Conservation (phyloP, 2,329 filamentous ascomycete species). For the Aspergillus fumigatus region DNA sequence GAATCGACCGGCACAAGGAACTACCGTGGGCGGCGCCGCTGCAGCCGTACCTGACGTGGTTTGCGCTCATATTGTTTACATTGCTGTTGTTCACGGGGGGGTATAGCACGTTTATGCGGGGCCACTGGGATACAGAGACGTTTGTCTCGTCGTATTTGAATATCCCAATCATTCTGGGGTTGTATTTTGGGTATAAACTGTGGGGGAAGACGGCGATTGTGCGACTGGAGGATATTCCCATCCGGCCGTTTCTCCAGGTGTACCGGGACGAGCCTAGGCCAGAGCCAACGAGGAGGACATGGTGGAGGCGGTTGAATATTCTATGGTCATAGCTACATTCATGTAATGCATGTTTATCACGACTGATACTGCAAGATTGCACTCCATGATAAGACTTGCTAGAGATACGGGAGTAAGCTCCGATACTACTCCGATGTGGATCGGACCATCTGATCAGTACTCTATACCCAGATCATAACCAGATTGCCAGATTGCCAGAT, state of each 20-base stretch:
- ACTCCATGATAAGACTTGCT: too few relatives aligned
- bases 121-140: slow-evolving; percentile 51
- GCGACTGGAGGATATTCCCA: slow-evolving; percentile 28
- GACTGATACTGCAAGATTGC: too few relatives aligned
- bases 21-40: slow-evolving; percentile 48
- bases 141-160: slow-evolving; percentile 56
- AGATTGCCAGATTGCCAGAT: too few relatives aligned
- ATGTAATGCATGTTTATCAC: too few relatives aligned
- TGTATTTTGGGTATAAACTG: slow-evolving; percentile 44
- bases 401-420: background rate
- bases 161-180: slow-evolving; percentile 52
- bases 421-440: background rate
- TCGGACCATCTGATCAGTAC: background rate
- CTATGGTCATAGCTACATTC: slow-evolving; percentile 17
- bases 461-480: too few relatives aligned
- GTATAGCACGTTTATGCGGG: slow-evolving; percentile 46
- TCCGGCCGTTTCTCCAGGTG: slow-evolving; percentile 32
- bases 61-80: slow-evolving; percentile 51
- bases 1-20: slow-evolving; percentile 25
- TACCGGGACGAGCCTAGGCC: slow-evolving; percentile 25
- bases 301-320: slow-evolving; percentile 21
- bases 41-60: slow-evolving; percentile 59
- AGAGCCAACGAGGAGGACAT: slow-evolving; percentile 16
- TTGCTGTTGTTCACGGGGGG: slow-evolving; percentile 66
- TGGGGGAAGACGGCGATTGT: slow-evolving; percentile 35